Evolutionary conservation across 768 basidiomycete genomes (phyloP), one percentile per base, ranked within the genome.

Genomic region (Serendipita vermifera): DNA sequence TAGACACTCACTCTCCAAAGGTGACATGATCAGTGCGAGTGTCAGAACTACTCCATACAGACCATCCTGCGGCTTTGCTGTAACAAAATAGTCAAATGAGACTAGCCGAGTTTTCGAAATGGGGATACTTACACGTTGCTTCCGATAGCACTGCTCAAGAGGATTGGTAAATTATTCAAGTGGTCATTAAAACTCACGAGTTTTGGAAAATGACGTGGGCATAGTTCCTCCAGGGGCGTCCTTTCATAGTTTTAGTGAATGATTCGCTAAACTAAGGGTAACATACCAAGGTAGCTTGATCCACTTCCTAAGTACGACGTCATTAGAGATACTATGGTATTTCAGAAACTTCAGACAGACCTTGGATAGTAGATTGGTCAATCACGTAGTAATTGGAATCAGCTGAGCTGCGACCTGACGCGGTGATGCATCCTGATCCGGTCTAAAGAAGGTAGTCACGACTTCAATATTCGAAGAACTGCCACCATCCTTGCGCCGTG

Each of bases 351-450:
- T 57, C 76, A 78, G 31, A 55, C 55, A 1, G 33, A 54, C 24
- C 26, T 38, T 46, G 33, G 15, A 39, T 14, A 3, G 29, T 51
- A 29, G 5, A 62, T 73, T 64, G 57, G 77, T 77, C 77, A 40
- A 75, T 75, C 13, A 71, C 72, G 29, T 57, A 60, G 60, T 78
- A 75, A 40, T 73, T 66, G 1, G 74, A 70, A 56, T 69, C 61
- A 15, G n/a, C 20, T 11, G 36, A 40, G 13, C 31, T 33, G 20
- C 77, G 71, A 5, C 77, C 77, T 54, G 68, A 75, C 1, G 77
- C 77, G 4, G 76, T 77, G 27, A 78, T 67, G 46, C 63, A 75
- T 4, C 77, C 77, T 32, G 68, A 63, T 35, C 67, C 74, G 4
- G 67, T 69, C 56, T 57, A 32, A n/a, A n/a, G n/a, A n/a, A n/a